Base-by-base conservation (phyloP, 257 asterid species). In the Euphrasia confusa region DNA sequence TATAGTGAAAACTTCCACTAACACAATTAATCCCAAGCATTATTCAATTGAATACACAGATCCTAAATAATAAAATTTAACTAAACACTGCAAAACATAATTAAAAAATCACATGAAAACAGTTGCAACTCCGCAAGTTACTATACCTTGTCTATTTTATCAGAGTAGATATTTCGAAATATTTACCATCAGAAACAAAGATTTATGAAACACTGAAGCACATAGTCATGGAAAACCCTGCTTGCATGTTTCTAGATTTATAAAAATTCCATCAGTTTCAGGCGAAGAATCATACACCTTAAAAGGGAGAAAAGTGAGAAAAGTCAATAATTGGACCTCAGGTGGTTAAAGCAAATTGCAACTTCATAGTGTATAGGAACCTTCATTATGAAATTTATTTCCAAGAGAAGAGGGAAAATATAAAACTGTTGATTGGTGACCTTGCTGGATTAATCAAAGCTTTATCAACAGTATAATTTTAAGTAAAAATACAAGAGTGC, bases 201-300 rank as follows among this genome's bases (percentile, higher is more conserved):
- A 18, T 53, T 18, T 53, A 48, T 48, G 26, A 48, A 53, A 53
- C 30, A 10, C 58, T 24, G 58, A 53, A 53, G 55, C n/a, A 49
- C 14, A 6, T 15, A 49, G 9, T 49, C 24, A 15, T 14, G 55
- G 24, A n/a, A 49, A 15, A 14, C 15, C 9, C 24, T 14, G 15
- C 21, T 48, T 48, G 17, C 21, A 13, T 12, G 54, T 5, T 48
- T 14, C 54, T 44, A 14, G 4, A 14, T 49, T 10, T 49, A n/a
- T 53, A 53, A 18, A 21, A 53, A 53, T 21, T 53, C 58, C 32
- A 53, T 17, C n/a, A 8, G 3, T 18, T 21, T 5, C 12, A 18
- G 7, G 14, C 11, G 57, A 30, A 52, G 10, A 27, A 52, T 52
- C 57, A 17, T 52, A 21, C 33, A 53, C 32, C 32, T 17, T 21